phyloP scores from a whole-genome alignment of 2,329 filamentous ascomycete genomes.

The Neopestalotiopsis clavispora region DNA sequence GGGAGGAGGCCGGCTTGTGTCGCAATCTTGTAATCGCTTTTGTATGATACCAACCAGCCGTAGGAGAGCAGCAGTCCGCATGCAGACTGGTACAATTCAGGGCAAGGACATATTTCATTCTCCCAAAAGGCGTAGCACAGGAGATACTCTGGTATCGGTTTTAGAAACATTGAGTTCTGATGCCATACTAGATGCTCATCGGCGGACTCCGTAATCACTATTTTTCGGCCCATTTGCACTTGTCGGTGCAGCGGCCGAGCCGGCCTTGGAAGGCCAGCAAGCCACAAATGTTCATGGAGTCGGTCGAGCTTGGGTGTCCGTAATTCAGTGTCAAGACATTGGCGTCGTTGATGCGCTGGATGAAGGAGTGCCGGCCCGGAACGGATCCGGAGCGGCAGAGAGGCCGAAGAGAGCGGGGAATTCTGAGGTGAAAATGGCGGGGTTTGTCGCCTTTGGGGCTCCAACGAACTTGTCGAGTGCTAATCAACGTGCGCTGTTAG shows the following conservation, averaged over 20 bases:
- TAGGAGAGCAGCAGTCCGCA: constrained; percentile 44
- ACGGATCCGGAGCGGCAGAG: not conserved
- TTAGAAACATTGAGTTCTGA: constrained; percentile 4
- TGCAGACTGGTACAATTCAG: not conserved
- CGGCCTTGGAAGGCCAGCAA: constrained; percentile 38
- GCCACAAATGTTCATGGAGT: constrained; percentile 32
- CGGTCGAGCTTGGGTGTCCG: constrained; percentile 34
- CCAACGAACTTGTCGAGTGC: too few relatives aligned
- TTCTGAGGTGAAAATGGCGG: not conserved
- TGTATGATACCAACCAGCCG: constrained; percentile 39
- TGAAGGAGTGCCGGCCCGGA: not conserved
- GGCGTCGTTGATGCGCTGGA: not conserved
- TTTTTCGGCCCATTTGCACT: constrained; percentile 35
- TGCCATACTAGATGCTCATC: constrained; percentile 46
- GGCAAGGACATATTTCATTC: not conserved
- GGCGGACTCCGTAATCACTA: constrained; percentile 41
- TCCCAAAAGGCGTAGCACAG: not conserved
- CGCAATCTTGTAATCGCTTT: constrained; percentile 46
- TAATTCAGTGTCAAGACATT: constrained; percentile 35
- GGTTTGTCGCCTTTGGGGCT: not conserved
- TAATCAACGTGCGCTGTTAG: too few relatives aligned
- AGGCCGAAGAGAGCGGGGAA: not conserved
- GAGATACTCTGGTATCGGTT: constrained; percentile 4
- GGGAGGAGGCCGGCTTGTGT: constrained; percentile 41
- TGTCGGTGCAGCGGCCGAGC: constrained; percentile 45